Evolutionary conservation across 257 asterid genomes (phyloP).

Genomic region (Nemophila menziesii): DNA sequence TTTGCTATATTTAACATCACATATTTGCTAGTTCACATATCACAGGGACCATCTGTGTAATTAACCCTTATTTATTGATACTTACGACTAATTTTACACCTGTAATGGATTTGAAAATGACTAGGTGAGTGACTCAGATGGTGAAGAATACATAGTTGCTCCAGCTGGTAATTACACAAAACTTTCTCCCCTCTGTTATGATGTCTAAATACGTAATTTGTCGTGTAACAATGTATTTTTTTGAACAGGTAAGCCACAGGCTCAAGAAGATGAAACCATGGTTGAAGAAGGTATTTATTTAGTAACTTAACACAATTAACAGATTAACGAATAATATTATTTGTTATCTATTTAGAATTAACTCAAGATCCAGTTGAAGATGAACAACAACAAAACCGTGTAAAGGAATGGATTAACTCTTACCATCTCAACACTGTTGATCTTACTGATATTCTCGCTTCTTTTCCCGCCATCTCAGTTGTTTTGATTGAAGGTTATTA

Average conservation of each 20-base stretch:
- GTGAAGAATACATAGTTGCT: constrained; percentile 59
- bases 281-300: constrained; percentile 44
- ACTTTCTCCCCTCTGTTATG: constrained; percentile 3
- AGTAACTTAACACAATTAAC: constrained; percentile 6
- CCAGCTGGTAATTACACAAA: constrained; percentile 39
- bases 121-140: constrained; percentile 67
- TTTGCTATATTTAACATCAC: too few species aligned
- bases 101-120: constrained; percentile 9
- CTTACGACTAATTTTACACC: not conserved
- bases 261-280: constrained; percentile 28
- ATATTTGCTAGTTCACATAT: too few species aligned
- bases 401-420: constrained; percentile 71
- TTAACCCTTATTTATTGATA: not conserved
- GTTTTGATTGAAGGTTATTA: constrained; percentile 74
- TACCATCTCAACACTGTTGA: constrained; percentile 59
- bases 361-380: constrained; percentile 84
- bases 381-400: constrained; percentile 51
- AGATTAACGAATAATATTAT: constrained; percentile 10
- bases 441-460: constrained; percentile 57
- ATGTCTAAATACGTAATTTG: not conserved
- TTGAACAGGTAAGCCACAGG: constrained; percentile 35
- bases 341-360: constrained; percentile 36
- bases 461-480: constrained; percentile 73
- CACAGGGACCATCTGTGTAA: constrained; percentile 1
- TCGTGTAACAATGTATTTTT: not conserved